phyloP scores from a whole-genome alignment of 2,329 filamentous ascomycete genomes.

The Arachnomyces sp. region DNA sequence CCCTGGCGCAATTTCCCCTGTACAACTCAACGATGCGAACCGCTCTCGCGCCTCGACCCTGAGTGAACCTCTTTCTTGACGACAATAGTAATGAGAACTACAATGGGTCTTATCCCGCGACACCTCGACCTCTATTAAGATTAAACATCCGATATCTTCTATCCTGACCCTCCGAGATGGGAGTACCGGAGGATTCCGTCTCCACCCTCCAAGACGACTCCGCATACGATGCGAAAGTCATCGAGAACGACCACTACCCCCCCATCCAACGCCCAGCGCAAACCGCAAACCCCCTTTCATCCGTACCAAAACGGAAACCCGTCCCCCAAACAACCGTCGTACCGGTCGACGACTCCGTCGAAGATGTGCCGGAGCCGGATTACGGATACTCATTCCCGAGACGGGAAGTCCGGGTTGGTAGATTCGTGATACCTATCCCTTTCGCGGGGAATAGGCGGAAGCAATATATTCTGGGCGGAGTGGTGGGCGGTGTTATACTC shows the following conservation, averaged over 20 bases:
- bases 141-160: no score
- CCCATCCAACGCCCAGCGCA: neutral
- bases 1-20: no score
- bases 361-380: neutral
- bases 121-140: no score
- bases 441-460: slow-evolving; percentile 8
- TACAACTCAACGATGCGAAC: no score
- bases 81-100: no score
- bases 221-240: neutral
- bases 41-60: no score
- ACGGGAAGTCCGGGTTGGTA: no score
- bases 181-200: neutral
- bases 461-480: slow-evolving; percentile 8
- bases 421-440: no score
- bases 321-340: slow-evolving; percentile 3
- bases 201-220: slow-evolving; percentile 2
- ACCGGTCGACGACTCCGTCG: neutral
- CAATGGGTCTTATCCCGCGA: no score
- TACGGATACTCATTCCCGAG: neutral
- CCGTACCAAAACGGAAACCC: slow-evolving; percentile 13
- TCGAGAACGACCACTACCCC: neutral
- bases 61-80: no score
- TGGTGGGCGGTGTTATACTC: slow-evolving; percentile 13
- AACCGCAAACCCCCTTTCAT: slow-evolving; percentile 1
- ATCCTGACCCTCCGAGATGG: no score